These are phyloP conservation scores for Cadophora sp. DNA, from an alignment of 2,329 filamentous ascomycete genomes.

Conservation along the genomic window DNA sequence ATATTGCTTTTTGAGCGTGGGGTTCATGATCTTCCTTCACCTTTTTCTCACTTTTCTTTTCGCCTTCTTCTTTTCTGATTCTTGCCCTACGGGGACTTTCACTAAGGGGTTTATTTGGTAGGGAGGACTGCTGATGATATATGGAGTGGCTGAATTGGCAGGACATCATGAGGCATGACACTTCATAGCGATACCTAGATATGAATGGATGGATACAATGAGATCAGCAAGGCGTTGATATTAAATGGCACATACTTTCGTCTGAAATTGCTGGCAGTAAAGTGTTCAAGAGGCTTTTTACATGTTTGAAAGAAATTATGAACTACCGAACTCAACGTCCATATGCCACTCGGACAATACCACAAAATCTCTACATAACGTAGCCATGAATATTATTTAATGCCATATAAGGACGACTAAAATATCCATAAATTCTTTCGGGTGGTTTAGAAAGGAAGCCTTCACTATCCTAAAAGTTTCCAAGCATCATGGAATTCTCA, in stretches of 20 bases:
- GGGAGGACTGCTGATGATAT: slow-evolving; percentile 9
- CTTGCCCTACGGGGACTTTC: slow-evolving; percentile 7
- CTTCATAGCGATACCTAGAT: slow-evolving; percentile 15
- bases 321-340: too few relatives aligned
- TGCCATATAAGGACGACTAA: too few relatives aligned
- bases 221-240: neutral
- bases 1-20: slow-evolving; percentile 21
- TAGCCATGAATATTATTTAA: too few relatives aligned
- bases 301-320: too few relatives aligned
- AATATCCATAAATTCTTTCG: too few relatives aligned
- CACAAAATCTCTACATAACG: too few relatives aligned
- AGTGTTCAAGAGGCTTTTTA: too few relatives aligned
- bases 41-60: slow-evolving; percentile 9
- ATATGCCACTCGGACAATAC: too few relatives aligned
- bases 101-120: neutral
- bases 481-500: too few relatives aligned
- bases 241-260: too few relatives aligned
- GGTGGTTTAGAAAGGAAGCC: too few relatives aligned
- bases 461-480: too few relatives aligned
- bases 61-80: neutral
- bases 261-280: neutral
- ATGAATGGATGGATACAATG: slow-evolving; percentile 13
- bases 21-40: slow-evolving; percentile 15
- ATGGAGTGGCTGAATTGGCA: slow-evolving; percentile 1
- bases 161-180: slow-evolving; percentile 11